Base-by-base conservation (phyloP, 192 early-diverging fungal genomes). In the Coemansia sp. region DNA sequence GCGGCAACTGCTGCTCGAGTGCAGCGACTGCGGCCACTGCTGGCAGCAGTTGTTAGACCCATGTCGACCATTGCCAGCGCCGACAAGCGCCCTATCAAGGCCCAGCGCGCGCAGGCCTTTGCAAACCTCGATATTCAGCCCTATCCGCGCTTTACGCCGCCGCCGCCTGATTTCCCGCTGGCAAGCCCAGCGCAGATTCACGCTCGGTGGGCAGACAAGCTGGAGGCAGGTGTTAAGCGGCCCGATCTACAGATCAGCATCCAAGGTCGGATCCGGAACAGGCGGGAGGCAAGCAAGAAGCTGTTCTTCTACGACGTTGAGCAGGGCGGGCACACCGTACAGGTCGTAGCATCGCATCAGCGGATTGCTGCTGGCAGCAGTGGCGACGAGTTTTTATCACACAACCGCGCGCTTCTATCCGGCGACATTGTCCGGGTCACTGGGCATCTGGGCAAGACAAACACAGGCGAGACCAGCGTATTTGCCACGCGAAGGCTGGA, bases 301-400 rank as follows among this genome's bases (percentile, higher is more conserved):
- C 82, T 92, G 37, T 70, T 89, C 7, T 94, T 92, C 74, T 82
- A 85, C 42, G 90, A 90, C 68, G 26, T 94, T 24, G 67, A 77
- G 26, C 83, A 87, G 21, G 82, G 87, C 59, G 82, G 83, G 4
- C 60, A 82, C 18, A 38, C 61, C 6, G 62, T 91, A 18, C 92
- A 94, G 43, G 82, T 91, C 3, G 84, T 92, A 10, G 74, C 82
- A 18, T 90, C 86, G 18, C 72, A 81, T 32, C 35, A 38, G 65
- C 65, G 53, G 58, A 57, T 15, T 83, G 60, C 48, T 15, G 83
- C 48, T 15, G 82, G 79, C 35, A 58, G 46, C 0, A 61, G 62
- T 9, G 34, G 50, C 8, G 55, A 32, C n/a, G 53, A 43, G 29
- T 91, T 89, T 74, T 52, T 62, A 3, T 53, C 32, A 5, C 52